These are phyloP conservation scores for Neoboletus magnificus DNA, from an alignment of 768 basidiomycete genomes.

Conservation along the genomic window DNA sequence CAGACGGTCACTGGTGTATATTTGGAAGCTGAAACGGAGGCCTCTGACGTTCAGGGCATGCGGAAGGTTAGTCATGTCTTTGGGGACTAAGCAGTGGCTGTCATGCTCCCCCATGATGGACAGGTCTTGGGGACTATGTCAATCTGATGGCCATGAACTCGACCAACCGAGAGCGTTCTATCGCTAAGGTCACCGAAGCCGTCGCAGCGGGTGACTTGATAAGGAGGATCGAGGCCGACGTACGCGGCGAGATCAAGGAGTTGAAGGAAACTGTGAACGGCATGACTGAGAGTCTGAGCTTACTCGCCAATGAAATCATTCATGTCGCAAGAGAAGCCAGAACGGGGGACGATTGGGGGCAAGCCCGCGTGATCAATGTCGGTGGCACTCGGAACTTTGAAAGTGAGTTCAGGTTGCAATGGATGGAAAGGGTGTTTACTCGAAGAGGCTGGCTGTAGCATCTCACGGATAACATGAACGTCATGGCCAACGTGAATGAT, in stretches of 20 bases:
- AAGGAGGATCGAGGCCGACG: constrained; percentile 89
- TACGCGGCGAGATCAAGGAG: constrained; percentile 88
- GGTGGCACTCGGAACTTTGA: constrained; percentile 99
- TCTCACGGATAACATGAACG: constrained; percentile 92
- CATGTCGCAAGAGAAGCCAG: constrained; percentile 96
- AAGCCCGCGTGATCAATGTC: constrained; percentile 89
- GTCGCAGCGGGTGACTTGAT: constrained; percentile 92
- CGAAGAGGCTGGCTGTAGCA: constrained; percentile 41
- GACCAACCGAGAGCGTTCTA: constrained; percentile 87
- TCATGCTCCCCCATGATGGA: neutral
- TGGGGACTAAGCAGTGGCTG: constrained; percentile 9
- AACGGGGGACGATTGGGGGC: constrained; percentile 91
- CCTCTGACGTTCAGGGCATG: constrained; percentile 91
- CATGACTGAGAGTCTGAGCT: constrained; percentile 86
- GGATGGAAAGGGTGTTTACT: neutral
- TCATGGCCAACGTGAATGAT: constrained; percentile 83
- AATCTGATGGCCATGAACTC: constrained; percentile 89
- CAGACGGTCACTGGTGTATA: constrained; percentile 88
- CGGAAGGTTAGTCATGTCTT: constrained; percentile 64
- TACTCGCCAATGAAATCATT: constrained; percentile 81
- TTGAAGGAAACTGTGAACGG: constrained; percentile 91
- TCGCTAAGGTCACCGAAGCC: constrained; percentile 91
- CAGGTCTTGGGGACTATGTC: constrained; percentile 70
- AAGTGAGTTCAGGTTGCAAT: constrained; percentile 35
- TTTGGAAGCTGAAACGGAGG: constrained; percentile 89